Percentiles rank a stretch among this genome's conserved stretches.
These are phyloP conservation scores for Gracilaria gracilis DNA, from an alignment of 23 red algal genomes.

Conservation along the genomic window DNA sequence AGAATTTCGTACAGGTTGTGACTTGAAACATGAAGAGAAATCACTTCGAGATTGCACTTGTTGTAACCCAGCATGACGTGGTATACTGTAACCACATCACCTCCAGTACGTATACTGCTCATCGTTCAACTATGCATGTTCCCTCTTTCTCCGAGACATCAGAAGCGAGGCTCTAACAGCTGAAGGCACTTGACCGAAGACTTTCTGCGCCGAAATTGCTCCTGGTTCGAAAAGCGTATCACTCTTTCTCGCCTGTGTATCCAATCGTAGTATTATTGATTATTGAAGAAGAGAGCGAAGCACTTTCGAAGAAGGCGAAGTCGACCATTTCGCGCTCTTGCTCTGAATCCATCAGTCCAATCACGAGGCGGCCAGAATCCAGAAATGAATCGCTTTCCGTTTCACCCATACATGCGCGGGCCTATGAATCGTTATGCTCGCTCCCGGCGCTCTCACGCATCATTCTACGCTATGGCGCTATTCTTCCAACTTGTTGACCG, in stretches of 20 bases:
- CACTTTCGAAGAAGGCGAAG: neutral
- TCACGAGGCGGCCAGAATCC: neutral
- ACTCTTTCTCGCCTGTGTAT: too few relatives aligned
- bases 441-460: conserved; percentile 22
- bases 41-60: neutral
- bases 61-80: too few relatives aligned
- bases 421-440: conserved; percentile 48
- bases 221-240: too few relatives aligned
- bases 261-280: too few relatives aligned
- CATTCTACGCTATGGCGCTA: conserved; percentile 31
- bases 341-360: neutral
- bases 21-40: neutral
- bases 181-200: too few relatives aligned
- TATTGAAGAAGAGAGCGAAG: too few relatives aligned
- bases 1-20: neutral
- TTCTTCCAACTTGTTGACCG: conserved; percentile 66
- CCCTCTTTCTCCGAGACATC: too few relatives aligned
- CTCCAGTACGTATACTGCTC: too few relatives aligned
- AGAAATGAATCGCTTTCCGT: conserved; percentile 31
- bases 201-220: too few relatives aligned
- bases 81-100: too few relatives aligned
- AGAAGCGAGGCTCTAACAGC: too few relatives aligned
- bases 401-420: conserved; percentile 38
- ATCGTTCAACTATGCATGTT: too few relatives aligned
- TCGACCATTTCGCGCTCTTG: neutral